phyloP scores from a whole-genome alignment of 2,329 filamentous ascomycete genomes.

The Coniochaeta hoffmannii region DNA sequence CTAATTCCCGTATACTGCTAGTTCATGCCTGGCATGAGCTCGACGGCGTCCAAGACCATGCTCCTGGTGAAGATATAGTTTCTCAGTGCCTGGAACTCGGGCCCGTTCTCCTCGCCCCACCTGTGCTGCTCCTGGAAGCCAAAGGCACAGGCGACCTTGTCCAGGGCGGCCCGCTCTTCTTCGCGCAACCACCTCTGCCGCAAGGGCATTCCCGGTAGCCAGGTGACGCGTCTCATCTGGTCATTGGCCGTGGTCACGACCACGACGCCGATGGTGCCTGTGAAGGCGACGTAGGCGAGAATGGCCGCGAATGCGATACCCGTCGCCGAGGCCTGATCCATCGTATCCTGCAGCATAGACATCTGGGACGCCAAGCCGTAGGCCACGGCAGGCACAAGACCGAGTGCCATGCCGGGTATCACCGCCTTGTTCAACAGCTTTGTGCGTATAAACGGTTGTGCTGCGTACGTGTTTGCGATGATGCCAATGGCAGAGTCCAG shows the following conservation, averaged over 20 bases:
- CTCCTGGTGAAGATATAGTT: constrained; percentile 77
- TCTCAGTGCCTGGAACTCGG: constrained; percentile 79
- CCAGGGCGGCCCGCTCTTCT: constrained; percentile 80
- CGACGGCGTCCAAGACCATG: constrained; percentile 85
- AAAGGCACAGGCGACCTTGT: constrained; percentile 82
- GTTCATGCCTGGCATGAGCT: constrained; percentile 86
- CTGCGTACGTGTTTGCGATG: constrained; percentile 61
- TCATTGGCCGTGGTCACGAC: constrained; percentile 85
- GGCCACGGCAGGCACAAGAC: constrained; percentile 56
- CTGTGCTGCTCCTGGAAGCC: constrained; percentile 77
- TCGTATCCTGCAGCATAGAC: constrained; percentile 60
- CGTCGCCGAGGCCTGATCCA: constrained; percentile 69
- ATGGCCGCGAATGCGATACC: constrained; percentile 73
- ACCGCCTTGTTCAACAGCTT: constrained; percentile 60
- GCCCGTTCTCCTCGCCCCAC: constrained; percentile 83
- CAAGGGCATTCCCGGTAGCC: constrained; percentile 75
- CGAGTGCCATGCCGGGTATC: constrained; percentile 48
- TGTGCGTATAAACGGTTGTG: constrained; percentile 57
- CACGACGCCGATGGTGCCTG: constrained; percentile 73
- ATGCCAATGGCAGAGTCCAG: constrained; percentile 71
- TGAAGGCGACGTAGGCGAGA: constrained; percentile 74
- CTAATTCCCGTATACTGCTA: constrained; percentile 12
- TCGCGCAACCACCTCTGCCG: constrained; percentile 80
- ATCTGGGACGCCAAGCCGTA: constrained; percentile 66
- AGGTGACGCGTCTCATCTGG: constrained; percentile 90